Percentiles rank a stretch among this genome's conserved stretches.
These are phyloP conservation scores for Carex sylvatica DNA, from an alignment of 202 grass and related monocot genomes.

Conservation along the genomic window DNA sequence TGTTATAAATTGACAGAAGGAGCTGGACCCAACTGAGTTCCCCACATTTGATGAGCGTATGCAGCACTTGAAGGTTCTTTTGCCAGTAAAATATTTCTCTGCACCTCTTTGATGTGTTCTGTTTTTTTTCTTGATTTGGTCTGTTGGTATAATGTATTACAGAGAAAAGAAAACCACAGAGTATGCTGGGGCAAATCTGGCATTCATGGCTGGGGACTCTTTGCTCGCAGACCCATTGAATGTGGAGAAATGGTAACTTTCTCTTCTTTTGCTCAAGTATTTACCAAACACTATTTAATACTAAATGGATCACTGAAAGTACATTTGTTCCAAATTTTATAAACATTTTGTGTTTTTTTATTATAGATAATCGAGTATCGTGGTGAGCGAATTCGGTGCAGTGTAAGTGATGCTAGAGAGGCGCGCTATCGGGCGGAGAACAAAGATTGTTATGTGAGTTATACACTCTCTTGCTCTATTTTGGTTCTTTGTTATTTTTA, in stretches of 20 bases:
- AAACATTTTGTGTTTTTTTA: neutral
- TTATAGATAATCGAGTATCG: slow-evolving; percentile 89
- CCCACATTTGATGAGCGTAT: slow-evolving; percentile 74
- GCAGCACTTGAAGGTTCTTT: slow-evolving; percentile 62
- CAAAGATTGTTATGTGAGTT: slow-evolving; percentile 94
- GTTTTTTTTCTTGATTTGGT: slow-evolving; percentile 17
- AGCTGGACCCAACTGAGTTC: slow-evolving; percentile 45
- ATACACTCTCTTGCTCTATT: slow-evolving; percentile 22
- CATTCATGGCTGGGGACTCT: slow-evolving; percentile 98
- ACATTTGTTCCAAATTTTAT: neutral
- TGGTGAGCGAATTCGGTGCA: slow-evolving; percentile 80
- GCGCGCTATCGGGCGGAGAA: slow-evolving; percentile 65
- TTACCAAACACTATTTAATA: neutral
- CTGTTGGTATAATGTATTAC: slow-evolving; percentile 31
- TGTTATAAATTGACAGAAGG: slow-evolving; percentile 49
- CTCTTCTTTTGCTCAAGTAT: neutral
- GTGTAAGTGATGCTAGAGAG: slow-evolving; percentile 91
- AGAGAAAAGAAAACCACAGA: slow-evolving; percentile 79
- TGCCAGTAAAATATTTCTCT: slow-evolving; percentile 12
- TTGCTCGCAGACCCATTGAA: slow-evolving; percentile 83
- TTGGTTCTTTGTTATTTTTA: slow-evolving; percentile 9
- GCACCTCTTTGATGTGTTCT: slow-evolving; percentile 25
- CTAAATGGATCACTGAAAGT: neutral
- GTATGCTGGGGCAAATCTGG: slow-evolving; percentile 80
- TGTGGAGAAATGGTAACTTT: slow-evolving; percentile 84